Base-by-base conservation (phyloP, 257 asterid species). In the Ballota nigra region DNA sequence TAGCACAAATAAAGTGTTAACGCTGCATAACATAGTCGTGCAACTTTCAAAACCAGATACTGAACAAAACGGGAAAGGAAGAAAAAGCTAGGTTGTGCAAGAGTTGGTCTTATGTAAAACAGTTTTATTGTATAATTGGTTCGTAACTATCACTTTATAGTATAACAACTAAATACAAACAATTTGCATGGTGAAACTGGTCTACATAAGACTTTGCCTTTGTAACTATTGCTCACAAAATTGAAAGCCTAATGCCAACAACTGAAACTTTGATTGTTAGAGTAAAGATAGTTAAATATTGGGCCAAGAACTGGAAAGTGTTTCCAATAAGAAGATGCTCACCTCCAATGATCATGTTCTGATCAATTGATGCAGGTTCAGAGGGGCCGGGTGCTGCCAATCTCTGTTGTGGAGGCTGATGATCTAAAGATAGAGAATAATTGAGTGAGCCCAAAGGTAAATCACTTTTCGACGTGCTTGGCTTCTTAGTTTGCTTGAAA, bases 321-420 rank as follows among this genome's bases (percentile, higher is more conserved):
- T 33, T 49, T 43, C 41, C n/a, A 70, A 10, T 38, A 22, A n/a
- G 63, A 41, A 34, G 33, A 62, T 56, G 77, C 77, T 66, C 82
- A 94, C 99, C 99, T 84, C 89, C 92, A 79, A 82, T 68, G 53
- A 94, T 83, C 85, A 82, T 69, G 77, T 73, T 82, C 31, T 89
- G 87, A 63, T 89, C 95, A 74, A 86, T 55, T 28, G 84, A 60
- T 22, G 81, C 57, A 51, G 76, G 74, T 66, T 91, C 96, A 58
- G 89, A 74, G 31, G 83, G 84, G 53, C 75, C 76, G 29, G 93
- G 62, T 47, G 73, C 68, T 33, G 87, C 85, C 70, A 81, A 70
- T 63, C 87, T 81, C 69, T 88, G 86, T 29, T 79, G 87, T 15
- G 83, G 89, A 75, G 83, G 84, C 57, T 84, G 91, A 83, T 79